Conservation (phyloP, 345 rosid genomes). For the Arabidopsis arenosa region DNA sequence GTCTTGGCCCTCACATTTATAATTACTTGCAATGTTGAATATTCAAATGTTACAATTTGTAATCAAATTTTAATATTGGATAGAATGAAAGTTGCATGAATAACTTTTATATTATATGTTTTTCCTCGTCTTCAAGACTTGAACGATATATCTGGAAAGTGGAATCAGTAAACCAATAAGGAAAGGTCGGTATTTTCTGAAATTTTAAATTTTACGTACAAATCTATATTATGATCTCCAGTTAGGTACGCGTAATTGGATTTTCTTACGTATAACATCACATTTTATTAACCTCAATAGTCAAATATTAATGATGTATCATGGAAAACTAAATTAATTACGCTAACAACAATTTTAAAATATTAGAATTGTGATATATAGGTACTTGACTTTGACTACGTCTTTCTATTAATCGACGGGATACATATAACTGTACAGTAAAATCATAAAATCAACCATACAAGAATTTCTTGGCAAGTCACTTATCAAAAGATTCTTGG, state of each 20-base stretch:
- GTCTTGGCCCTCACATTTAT: background rate
- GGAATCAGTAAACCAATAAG: background rate
- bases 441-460: too few relatives aligned
- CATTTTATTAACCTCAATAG: background rate
- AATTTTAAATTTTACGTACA: background rate
- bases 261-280: background rate
- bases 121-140: background rate
- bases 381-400: background rate
- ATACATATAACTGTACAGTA: too few relatives aligned
- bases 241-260: background rate
- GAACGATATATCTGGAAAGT: background rate
- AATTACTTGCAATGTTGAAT: background rate
- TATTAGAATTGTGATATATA: background rate
- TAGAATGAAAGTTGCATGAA: background rate
- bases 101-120: background rate
- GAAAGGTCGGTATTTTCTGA: background rate
- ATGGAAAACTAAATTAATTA: background rate
- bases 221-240: background rate
- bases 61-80: background rate
- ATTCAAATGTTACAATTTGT: background rate
- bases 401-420: background rate
- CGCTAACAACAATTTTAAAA: background rate
- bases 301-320: background rate
- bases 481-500: too few relatives aligned
- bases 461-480: too few relatives aligned